Conservation (phyloP, 768 basidiomycete genomes). For the Clavaria fumosa region DNA sequence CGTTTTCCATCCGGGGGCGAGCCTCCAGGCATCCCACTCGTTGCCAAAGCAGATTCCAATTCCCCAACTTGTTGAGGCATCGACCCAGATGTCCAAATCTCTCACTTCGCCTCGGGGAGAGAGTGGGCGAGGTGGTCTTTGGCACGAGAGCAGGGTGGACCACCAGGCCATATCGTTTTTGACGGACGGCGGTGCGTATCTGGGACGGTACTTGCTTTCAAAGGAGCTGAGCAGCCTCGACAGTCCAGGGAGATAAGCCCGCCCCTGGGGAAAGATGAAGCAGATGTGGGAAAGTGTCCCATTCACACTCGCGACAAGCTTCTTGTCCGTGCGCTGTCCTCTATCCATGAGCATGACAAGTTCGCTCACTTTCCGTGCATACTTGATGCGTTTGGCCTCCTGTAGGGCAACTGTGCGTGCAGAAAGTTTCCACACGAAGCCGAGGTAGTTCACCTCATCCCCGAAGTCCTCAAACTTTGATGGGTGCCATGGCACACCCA, state of each 20-base stretch:
- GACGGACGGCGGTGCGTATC: slow-evolving; percentile 6
- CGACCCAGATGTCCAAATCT: no score
- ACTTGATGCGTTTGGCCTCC: slow-evolving; percentile 16
- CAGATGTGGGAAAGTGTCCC: slow-evolving; percentile 14
- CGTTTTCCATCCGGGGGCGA: slow-evolving; percentile 10
- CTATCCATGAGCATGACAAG: slow-evolving; percentile 8
- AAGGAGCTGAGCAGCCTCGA: slow-evolving; percentile 7
- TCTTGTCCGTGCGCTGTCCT: slow-evolving; percentile 1
- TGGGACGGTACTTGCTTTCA: slow-evolving; percentile 1
- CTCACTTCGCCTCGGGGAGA: slow-evolving; percentile 8
- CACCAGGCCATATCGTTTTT: slow-evolving; percentile 7
- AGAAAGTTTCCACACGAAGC: slow-evolving; percentile 19
- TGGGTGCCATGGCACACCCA: slow-evolving; percentile 16
- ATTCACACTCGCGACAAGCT: slow-evolving; percentile 8
- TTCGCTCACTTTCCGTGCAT: slow-evolving; percentile 3
- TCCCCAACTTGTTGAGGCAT: slow-evolving; percentile 21
- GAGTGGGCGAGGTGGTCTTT: slow-evolving; percentile 7
- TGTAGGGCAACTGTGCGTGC: slow-evolving; percentile 14
- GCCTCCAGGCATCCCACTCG: slow-evolving; percentile 18
- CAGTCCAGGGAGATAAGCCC: slow-evolving; percentile 6
- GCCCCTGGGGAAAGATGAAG: slow-evolving; percentile 10
- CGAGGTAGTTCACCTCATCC: slow-evolving; percentile 13
- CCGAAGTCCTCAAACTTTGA: slow-evolving; percentile 12
- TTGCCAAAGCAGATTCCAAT: slow-evolving; percentile 19
- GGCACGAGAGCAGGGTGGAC: slow-evolving; percentile 3